Percentiles rank a stretch among this genome's conserved stretches.
Evolutionary conservation across 805 yeast genomes (phyloP).

Genomic region (Cyberlindnera saturnus): DNA sequence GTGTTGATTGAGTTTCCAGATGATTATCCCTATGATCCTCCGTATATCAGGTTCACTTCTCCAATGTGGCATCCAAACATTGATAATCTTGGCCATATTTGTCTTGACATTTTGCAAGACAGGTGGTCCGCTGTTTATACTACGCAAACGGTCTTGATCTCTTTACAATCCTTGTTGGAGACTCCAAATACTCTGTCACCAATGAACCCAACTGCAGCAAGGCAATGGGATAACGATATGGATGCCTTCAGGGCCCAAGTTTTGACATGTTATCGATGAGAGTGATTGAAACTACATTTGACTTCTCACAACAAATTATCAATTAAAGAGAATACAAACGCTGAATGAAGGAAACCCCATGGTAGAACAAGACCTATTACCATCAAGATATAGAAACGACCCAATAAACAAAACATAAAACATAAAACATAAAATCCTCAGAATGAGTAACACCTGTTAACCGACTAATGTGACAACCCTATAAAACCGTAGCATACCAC

Average conservation of each 20-base stretch:
- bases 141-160: slow-evolving; percentile 52
- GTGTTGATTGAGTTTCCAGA: slow-evolving; percentile 45
- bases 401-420: no score
- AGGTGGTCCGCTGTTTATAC: slow-evolving; percentile 62
- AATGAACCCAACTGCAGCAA: slow-evolving; percentile 42
- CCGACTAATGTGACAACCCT: no score
- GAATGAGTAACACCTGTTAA: no score
- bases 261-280: no score
- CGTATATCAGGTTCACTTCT: slow-evolving; percentile 46
- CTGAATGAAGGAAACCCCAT: neutral
- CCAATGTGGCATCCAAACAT: slow-evolving; percentile 43
- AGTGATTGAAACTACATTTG: no score
- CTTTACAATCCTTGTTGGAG: slow-evolving; percentile 53
- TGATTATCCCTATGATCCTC: slow-evolving; percentile 55
- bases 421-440: no score
- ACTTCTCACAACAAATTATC: neutral
- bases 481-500: no score
- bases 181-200: slow-evolving; percentile 59
- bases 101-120: slow-evolving; percentile 57
- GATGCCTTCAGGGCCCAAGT: slow-evolving; percentile 15
- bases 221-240: slow-evolving; percentile 40
- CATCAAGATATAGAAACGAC: no score
- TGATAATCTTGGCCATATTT: slow-evolving; percentile 58
- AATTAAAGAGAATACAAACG: neutral
- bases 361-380: neutral